These are phyloP conservation scores for Eremochloa ophiuroides DNA, from an alignment of 176 grass and related monocot genomes.

Conservation along the genomic window DNA sequence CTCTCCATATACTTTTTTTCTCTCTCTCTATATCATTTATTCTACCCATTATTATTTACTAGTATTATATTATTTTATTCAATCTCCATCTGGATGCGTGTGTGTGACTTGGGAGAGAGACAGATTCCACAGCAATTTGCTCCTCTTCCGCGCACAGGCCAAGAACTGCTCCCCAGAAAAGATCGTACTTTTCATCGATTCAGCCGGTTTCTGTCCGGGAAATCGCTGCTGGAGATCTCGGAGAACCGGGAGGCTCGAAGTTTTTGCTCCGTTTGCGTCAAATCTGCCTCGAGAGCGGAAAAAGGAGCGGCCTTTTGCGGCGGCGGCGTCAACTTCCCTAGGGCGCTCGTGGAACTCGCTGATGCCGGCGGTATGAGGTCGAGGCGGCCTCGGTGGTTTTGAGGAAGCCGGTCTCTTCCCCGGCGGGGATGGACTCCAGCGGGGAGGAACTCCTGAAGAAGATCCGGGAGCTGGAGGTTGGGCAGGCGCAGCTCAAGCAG, in stretches of 20 bases:
- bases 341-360: slow-evolving; percentile 1
- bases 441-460: slow-evolving; percentile 81
- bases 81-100: slow-evolving; percentile 28
- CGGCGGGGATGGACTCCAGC: slow-evolving; percentile 44
- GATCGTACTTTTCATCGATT: slow-evolving; percentile 17
- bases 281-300: slow-evolving; percentile 30
- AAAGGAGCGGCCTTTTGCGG: slow-evolving; percentile 27
- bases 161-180: slow-evolving; percentile 35
- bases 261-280: slow-evolving; percentile 19
- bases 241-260: background rate
- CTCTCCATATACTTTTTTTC: background rate
- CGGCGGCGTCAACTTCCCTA: background rate
- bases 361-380: slow-evolving; percentile 1
- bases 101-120: slow-evolving; percentile 20
- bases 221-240: slow-evolving; percentile 11
- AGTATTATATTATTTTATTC: slow-evolving; percentile 32
- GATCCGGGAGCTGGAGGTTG: slow-evolving; percentile 67
- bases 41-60: background rate
- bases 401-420: background rate
- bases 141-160: slow-evolving; percentile 4
- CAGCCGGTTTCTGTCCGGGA: background rate
- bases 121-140: slow-evolving; percentile 43
- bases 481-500: slow-evolving; percentile 74
- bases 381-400: background rate
- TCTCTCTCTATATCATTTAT: slow-evolving; percentile 9